phyloP scores from a whole-genome alignment of 768 basidiomycete genomes.

The Lactarius tabidus region DNA sequence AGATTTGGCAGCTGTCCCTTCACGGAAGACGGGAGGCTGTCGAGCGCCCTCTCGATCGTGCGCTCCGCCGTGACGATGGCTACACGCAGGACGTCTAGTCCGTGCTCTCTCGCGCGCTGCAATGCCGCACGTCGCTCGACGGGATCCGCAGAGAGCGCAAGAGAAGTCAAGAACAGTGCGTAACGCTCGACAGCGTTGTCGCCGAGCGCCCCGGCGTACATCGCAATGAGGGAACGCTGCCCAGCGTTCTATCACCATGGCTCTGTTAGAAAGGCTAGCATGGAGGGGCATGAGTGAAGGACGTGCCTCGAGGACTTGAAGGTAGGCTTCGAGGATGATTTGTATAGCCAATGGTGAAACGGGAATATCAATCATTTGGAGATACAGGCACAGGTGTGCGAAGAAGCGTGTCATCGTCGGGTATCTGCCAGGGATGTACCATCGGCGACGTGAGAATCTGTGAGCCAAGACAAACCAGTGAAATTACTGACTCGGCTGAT shows the following conservation, averaged over 20 bases:
- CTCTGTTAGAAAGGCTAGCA: background rate
- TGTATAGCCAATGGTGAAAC: slow-evolving; percentile 75
- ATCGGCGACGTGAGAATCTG: slow-evolving; percentile 4
- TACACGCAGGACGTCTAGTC: slow-evolving; percentile 76
- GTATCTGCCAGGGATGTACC: slow-evolving; percentile 44
- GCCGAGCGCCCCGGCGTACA: slow-evolving; percentile 89
- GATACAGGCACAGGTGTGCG: slow-evolving; percentile 85
- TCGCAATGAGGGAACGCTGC: slow-evolving; percentile 81
- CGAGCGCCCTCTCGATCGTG: slow-evolving; percentile 67
- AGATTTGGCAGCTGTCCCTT: slow-evolving; percentile 16
- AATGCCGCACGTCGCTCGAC: slow-evolving; percentile 67
- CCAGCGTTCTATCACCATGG: slow-evolving; percentile 54
- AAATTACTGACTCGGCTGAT: slow-evolving; percentile 51
- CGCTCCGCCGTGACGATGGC: slow-evolving; percentile 76
- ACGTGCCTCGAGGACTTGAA: slow-evolving; percentile 78
- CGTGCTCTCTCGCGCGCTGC: slow-evolving; percentile 74
- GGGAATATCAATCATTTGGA: slow-evolving; percentile 73
- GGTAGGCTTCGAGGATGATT: slow-evolving; percentile 81
- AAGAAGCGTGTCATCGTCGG: slow-evolving; percentile 82
- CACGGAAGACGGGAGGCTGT: slow-evolving; percentile 31
- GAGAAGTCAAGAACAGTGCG: slow-evolving; percentile 80
- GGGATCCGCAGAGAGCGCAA: slow-evolving; percentile 59
- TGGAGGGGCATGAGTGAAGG: background rate
- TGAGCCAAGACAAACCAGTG: slow-evolving; percentile 12
- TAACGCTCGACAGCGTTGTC: slow-evolving; percentile 91